Evolutionary conservation across 2,329 filamentous ascomycete genomes (phyloP), one percentile per base, ranked within the genome.

Genomic region (Blumeriella jaapii): DNA sequence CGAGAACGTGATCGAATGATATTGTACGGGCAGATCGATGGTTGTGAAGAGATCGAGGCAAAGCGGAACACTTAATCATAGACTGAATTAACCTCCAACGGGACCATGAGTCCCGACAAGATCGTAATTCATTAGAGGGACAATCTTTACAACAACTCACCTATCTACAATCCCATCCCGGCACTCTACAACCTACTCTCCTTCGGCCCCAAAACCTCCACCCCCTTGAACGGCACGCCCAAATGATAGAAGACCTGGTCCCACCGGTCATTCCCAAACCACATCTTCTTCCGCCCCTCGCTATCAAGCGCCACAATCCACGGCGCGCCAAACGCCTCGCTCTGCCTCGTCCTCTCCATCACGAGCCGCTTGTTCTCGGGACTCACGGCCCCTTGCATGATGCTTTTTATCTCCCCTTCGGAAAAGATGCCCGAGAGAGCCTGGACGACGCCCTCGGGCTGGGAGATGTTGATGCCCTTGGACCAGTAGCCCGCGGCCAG

Each of bases 191-290:
- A 16, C 13, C 28, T 37, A 24, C 35, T 37, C 12, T 34, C 30
- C 24, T 14, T 25, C 10, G 16, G 10, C n/a, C 13, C 11, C 14
- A 38, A 11, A 2, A 38, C 25, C 15, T 34, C 22, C 10, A 43
- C 40, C n/a, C 34, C 37, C n/a, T 20, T 37, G 38, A 41, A 45
- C 11, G 44, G 44, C 9, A 47, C 42, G 2, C 32, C 28, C 18
- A 47, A 32, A 39, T 43, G 40, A 17, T 16, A 27, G 32, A 47
- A 45, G 3, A 47, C 38, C 26, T 47, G 44, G 36, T 47, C 44
- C 44, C 44, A 47, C 14, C 44, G 34, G 34, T 47, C 44, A 40
- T 47, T 47, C 13, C 44, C 44, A 40, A 47, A 47, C 39, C 39
- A 47, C n/a, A 22, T 25, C 31, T 27, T 42, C 37, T 31, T 43